Percentiles rank a stretch among this genome's conserved stretches.
Conservation (phyloP, 208 protist genomes). For the Phytomonas francai region DNA sequence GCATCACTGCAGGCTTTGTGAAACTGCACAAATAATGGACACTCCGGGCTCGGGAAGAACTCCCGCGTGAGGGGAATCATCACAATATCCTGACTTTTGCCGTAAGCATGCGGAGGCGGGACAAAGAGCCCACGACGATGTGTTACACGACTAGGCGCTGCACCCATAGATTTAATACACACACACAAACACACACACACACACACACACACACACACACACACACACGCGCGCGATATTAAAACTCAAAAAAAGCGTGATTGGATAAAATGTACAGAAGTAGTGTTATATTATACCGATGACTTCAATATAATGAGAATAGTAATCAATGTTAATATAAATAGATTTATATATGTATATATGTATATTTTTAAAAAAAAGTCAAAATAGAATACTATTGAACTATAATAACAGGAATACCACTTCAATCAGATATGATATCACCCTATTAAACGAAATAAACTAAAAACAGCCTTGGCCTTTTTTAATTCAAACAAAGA, state of each 20-base stretch:
- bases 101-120: slow-evolving; percentile 18
- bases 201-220: slow-evolving; percentile 1
- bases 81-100: slow-evolving; percentile 53
- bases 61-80: slow-evolving; percentile 71
- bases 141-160: slow-evolving; percentile 64
- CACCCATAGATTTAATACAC: slow-evolving; percentile 38
- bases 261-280: not conserved
- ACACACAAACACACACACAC: not conserved
- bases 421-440: not conserved
- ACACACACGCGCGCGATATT: not conserved
- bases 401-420: slow-evolving; percentile 13
- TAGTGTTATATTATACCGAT: not conserved
- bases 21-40: slow-evolving; percentile 77
- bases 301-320: slow-evolving; percentile 5
- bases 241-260: not conserved
- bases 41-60: too few relatives aligned
- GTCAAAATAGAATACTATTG: slow-evolving; percentile 9
- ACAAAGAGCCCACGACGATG: slow-evolving; percentile 47
- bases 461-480: slow-evolving; percentile 7
- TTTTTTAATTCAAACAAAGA: not conserved
- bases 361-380: slow-evolving; percentile 4
- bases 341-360: not conserved
- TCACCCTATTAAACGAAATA: slow-evolving; percentile 8
- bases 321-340: slow-evolving; percentile 7
- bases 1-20: slow-evolving; percentile 72